Conservation (phyloP, 2,329 filamentous ascomycete species). For the Hymenoscyphus fructigenus region DNA sequence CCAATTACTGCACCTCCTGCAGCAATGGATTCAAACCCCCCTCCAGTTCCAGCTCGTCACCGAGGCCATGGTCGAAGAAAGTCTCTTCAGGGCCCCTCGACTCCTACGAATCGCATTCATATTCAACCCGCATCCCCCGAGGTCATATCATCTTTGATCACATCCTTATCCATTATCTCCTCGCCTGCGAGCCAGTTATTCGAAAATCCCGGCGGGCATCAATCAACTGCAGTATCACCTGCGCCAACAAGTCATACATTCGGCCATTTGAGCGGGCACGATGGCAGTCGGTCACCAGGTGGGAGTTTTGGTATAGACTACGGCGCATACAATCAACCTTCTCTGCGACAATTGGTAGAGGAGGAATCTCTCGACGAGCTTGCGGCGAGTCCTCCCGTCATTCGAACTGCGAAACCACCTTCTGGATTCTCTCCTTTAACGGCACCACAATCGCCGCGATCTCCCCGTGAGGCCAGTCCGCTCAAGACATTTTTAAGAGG, state of each 20-base stretch:
- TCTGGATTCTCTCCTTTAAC: slow-evolving; percentile 73
- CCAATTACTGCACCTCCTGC: slow-evolving; percentile 22
- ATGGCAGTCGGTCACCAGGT: slow-evolving; percentile 28
- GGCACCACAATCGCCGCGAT: slow-evolving; percentile 56
- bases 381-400: slow-evolving; percentile 65
- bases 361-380: slow-evolving; percentile 57
- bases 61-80: slow-evolving; percentile 34
- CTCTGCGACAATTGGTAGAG: slow-evolving; percentile 49
- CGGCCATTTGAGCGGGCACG: slow-evolving; percentile 22
- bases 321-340: slow-evolving; percentile 58
- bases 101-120: slow-evolving; percentile 33
- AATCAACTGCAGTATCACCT: slow-evolving; percentile 40
- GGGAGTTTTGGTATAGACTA: slow-evolving; percentile 70
- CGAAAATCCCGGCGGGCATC: slow-evolving; percentile 48
- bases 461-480: slow-evolving; percentile 47
- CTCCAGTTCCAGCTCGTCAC: slow-evolving; percentile 30
- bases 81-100: slow-evolving; percentile 33
- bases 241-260: slow-evolving; percentile 36
- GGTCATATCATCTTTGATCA: slow-evolving; percentile 69
- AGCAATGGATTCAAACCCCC: slow-evolving; percentile 33
- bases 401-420: slow-evolving; percentile 79
- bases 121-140: slow-evolving; percentile 52
- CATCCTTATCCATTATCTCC: slow-evolving; percentile 66
- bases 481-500: slow-evolving; percentile 60
- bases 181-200: slow-evolving; percentile 69